A percentile compares a stretch with the other conserved stretches of the same genome.
phyloP scores from a whole-genome alignment of 2,329 filamentous ascomycete species.

The Trichoderma sp. region DNA sequence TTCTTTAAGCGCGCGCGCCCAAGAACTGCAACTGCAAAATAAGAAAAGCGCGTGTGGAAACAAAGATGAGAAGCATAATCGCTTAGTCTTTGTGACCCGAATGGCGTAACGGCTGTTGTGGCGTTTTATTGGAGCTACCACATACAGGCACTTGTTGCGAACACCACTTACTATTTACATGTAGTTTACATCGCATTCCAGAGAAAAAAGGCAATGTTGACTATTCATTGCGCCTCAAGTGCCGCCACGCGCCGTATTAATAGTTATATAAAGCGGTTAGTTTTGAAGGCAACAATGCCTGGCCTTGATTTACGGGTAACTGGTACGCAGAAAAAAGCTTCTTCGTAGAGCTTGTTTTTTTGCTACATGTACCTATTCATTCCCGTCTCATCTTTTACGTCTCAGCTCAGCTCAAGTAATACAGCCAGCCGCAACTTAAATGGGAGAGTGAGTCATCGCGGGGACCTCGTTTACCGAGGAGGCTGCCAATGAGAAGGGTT shows the following conservation, averaged over 20 bases:
- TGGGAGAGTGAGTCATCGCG: neutral
- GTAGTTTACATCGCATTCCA: neutral
- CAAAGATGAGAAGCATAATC: neutral
- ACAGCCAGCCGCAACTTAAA: conserved; percentile 1
- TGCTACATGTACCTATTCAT: neutral
- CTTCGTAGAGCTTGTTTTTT: neutral
- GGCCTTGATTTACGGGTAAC: neutral
- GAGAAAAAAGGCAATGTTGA: neutral
- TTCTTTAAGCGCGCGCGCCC: conserved; percentile 4
- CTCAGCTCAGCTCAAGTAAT: conserved; percentile 7
- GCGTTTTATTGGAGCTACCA: neutral
- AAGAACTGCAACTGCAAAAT: neutral
- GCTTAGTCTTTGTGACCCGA: too few relatives aligned
- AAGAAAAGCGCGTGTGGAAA: neutral
- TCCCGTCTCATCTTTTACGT: neutral
- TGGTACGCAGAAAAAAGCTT: neutral
- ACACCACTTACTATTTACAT: neutral
- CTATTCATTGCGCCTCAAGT: neutral
- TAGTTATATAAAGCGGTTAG: neutral
- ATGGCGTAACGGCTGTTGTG: neutral
- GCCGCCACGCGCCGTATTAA: neutral
- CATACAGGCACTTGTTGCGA: neutral
- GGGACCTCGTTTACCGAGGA: neutral
- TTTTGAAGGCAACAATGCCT: neutral
- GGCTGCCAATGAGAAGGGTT: neutral